phyloP scores from a whole-genome alignment of 106 monocot species.

The Vanilla planifolia region DNA sequence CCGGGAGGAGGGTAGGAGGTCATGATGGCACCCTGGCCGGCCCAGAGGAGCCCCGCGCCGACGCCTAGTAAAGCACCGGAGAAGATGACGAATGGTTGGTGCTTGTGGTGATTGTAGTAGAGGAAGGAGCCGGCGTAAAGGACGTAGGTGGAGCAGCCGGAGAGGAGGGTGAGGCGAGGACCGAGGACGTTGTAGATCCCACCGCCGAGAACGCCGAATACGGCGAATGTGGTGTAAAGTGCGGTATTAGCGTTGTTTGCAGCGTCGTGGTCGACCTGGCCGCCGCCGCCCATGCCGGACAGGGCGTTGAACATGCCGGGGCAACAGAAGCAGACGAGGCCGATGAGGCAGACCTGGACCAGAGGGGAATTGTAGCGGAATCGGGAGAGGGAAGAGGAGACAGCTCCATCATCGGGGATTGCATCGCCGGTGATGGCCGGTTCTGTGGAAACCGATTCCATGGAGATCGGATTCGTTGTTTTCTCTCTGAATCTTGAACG shows the following conservation, averaged over 20 bases:
- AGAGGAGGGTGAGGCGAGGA: constrained; percentile 79
- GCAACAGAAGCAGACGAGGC: constrained; percentile 95
- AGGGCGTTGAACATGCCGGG: constrained; percentile 99
- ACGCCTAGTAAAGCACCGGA: constrained; percentile 77
- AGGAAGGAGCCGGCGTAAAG: constrained; percentile 92
- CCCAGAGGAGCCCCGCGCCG: constrained; percentile 90
- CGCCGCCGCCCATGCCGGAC: constrained; percentile 84
- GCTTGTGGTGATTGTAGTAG: constrained; percentile 75
- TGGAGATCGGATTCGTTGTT: background rate
- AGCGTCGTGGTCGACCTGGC: constrained; percentile 45
- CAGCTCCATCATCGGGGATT: background rate
- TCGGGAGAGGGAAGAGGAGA: background rate
- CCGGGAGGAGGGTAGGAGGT: constrained; percentile 66
- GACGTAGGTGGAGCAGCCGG: constrained; percentile 73
- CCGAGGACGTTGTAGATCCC: constrained; percentile 87
- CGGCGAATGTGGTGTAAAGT: constrained; percentile 82
- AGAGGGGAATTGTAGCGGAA: constrained; percentile 74
- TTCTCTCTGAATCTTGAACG: too few relatives aligned
- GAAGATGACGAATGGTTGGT: constrained; percentile 57
- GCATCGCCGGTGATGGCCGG: background rate
- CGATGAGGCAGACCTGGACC: constrained; percentile 81
- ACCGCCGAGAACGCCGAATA: constrained; percentile 86
- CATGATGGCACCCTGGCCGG: constrained; percentile 86
- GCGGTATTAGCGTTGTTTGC: constrained; percentile 98
- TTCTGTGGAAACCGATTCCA: background rate